Base-by-base conservation (phyloP, 768 basidiomycete species). In the Gymnopilus dilepis region DNA sequence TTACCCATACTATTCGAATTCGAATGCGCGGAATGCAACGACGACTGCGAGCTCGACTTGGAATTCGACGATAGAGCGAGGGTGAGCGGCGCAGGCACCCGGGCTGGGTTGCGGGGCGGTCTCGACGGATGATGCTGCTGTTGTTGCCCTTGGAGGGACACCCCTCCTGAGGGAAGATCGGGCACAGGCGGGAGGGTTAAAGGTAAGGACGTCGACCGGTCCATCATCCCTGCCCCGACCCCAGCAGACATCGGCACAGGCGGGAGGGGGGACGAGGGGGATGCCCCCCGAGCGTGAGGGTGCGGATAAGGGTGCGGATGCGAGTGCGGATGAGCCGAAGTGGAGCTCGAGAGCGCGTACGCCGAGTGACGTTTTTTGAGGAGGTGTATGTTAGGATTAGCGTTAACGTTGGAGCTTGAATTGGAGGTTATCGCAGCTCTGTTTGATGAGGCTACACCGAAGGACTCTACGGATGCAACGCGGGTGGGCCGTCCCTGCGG, bases 361-460 rank as follows among this genome's bases (percentile, higher is more conserved):
- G 72, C 60, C 24, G 75, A 79, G 61, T 74, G 74, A 15, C 75
- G 74, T 66, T 77, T 79, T 58, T 65, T 73, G 54, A 77, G 68
- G 30, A 58, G 59, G 19, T 55, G 15, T 11, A 54, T 31, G 28
- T 53, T 41, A 21, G 56, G 37, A 30, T 48, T 37, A 5, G 62
- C 17, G 1, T 24, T 34, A 15, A n/a, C 15, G 31, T 50, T 13
- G 11, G 47, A 50, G 47, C 6, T 31, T 4, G 28, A n/a, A 15
- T 3, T 21, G 15, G 40, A 37, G 34, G 15, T 8, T n/a, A n/a
- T 13, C 34, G 6, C 6, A 6, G 6, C 33, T 12, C 34, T 11
- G 11, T 15, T 11, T 34, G 33, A 34, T 34, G 33, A 34, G 6
- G 33, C 6, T 15, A 9, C 34, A 9, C 34, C 17, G 40, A 17